A percentile compares a stretch with the other conserved stretches of the same genome.
Conservation (phyloP, 2,329 filamentous ascomycete genomes). For the Epichloe elymi region DNA sequence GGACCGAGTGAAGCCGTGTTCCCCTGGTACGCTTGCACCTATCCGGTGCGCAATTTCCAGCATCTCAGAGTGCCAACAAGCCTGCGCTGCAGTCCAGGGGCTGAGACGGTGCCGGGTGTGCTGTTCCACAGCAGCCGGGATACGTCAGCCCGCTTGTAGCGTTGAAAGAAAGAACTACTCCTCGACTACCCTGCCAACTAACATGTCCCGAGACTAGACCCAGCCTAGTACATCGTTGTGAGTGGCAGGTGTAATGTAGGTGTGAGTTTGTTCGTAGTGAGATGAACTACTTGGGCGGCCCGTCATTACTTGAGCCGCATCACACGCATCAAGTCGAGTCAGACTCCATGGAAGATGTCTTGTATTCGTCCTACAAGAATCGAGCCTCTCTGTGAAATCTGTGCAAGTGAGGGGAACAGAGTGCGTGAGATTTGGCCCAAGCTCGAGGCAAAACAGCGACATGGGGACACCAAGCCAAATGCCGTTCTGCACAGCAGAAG, state of each 20-base stretch:
- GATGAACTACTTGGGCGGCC: slow-evolving; percentile 12
- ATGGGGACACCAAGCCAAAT: neutral
- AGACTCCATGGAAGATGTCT: neutral
- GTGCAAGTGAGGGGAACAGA: neutral
- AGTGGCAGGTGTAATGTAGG: neutral
- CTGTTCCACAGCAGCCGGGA: slow-evolving; percentile 11
- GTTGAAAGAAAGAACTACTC: neutral
- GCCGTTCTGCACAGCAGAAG: slow-evolving; percentile 19
- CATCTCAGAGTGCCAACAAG: slow-evolving; percentile 17
- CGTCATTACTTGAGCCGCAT: neutral
- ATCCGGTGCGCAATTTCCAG: slow-evolving; percentile 14
- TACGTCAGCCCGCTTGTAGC: slow-evolving; percentile 9
- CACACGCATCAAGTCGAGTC: neutral
- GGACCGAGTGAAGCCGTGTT: neutral
- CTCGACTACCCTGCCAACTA: neutral
- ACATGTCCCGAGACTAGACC: neutral
- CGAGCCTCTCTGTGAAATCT: neutral
- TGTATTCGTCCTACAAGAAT: neutral
- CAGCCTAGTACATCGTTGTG: neutral
- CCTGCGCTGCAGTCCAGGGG: slow-evolving; percentile 12
- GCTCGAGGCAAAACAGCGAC: slow-evolving; percentile 4
- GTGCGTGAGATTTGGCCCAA: neutral
- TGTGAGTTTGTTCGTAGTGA: slow-evolving; percentile 9
- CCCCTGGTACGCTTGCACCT: neutral
- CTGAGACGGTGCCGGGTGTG: slow-evolving; percentile 7